Evolutionary conservation across 345 rosid genomes (phyloP).

Genomic region (Moricandia arvensis): DNA sequence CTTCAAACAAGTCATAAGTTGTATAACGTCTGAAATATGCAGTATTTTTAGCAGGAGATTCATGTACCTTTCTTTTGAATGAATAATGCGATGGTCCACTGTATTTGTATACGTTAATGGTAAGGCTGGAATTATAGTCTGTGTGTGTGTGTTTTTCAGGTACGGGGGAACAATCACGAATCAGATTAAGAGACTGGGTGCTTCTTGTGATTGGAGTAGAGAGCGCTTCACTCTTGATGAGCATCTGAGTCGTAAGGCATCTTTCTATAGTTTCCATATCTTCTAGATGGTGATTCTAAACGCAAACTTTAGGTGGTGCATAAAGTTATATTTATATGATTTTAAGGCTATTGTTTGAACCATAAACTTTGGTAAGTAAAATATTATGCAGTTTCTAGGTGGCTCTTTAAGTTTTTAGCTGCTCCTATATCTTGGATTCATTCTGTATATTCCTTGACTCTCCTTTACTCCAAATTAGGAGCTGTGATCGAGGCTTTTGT

Average conservation of each 20-base stretch:
- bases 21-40: not conserved
- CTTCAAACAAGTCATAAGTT: slow-evolving; percentile 5
- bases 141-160: slow-evolving; percentile 42
- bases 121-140: slow-evolving; percentile 24
- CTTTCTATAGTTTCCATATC: slow-evolving; percentile 43
- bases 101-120: slow-evolving; percentile 18
- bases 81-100: not conserved
- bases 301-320: not conserved
- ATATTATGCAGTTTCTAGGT: not conserved
- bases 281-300: slow-evolving; percentile 9
- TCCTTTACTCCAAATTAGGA: slow-evolving; percentile 43
- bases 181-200: slow-evolving; percentile 97
- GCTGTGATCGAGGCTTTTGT: slow-evolving; percentile 92
- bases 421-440: not conserved
- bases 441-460: slow-evolving; percentile 19
- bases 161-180: slow-evolving; percentile 91
- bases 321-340: not conserved
- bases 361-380: not conserved
- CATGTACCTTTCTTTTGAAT: not conserved
- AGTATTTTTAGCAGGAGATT: slow-evolving; percentile 1
- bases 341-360: slow-evolving; percentile 1
- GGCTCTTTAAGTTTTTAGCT: not conserved
- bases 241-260: slow-evolving; percentile 92
- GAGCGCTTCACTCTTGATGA: slow-evolving; percentile 96
- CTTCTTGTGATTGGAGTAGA: slow-evolving; percentile 98